Evolutionary conservation across 2,329 filamentous ascomycete species (phyloP).

Genomic region (Botrytis pseudocinerea): DNA sequence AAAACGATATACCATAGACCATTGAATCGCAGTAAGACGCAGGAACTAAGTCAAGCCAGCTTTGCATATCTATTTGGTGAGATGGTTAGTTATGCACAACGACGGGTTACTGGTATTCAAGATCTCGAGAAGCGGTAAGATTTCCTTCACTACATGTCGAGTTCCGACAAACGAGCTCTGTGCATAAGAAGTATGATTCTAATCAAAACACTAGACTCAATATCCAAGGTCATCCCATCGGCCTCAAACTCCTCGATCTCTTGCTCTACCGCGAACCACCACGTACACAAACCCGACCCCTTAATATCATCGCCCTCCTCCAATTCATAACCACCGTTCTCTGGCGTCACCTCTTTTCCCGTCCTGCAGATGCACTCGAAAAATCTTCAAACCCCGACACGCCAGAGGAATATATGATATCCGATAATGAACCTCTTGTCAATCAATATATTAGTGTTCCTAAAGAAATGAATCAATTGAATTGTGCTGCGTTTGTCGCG

Average conservation of each 20-base stretch:
- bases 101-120: slow-evolving; percentile 85
- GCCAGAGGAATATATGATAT: slow-evolving; percentile 97
- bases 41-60: slow-evolving; percentile 87
- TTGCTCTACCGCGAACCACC: slow-evolving; percentile 80
- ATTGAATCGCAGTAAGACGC: slow-evolving; percentile 82
- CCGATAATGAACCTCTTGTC: slow-evolving; percentile 95
- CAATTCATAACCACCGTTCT: slow-evolving; percentile 93
- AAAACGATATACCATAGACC: slow-evolving; percentile 98
- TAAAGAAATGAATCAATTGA: slow-evolving; percentile 92
- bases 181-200: neutral
- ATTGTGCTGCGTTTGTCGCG: slow-evolving; percentile 93
- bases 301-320: slow-evolving; percentile 85
- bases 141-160: neutral
- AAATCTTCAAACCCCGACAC: slow-evolving; percentile 79
- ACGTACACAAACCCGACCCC: slow-evolving; percentile 72
- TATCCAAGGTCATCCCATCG: slow-evolving; percentile 87
- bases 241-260: slow-evolving; percentile 91
- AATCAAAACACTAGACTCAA: slow-evolving; percentile 64
- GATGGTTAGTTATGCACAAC: slow-evolving; percentile 94
- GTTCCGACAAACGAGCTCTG: neutral
- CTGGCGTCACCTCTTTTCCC: slow-evolving; percentile 89
- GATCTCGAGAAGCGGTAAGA: slow-evolving; percentile 85
- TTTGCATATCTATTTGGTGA: slow-evolving; percentile 96
- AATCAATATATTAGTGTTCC: slow-evolving; percentile 93
- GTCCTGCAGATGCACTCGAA: slow-evolving; percentile 89